Conservation (phyloP, 1,284 basidiomycete genomes). For the Sporisorium reilianum region DNA sequence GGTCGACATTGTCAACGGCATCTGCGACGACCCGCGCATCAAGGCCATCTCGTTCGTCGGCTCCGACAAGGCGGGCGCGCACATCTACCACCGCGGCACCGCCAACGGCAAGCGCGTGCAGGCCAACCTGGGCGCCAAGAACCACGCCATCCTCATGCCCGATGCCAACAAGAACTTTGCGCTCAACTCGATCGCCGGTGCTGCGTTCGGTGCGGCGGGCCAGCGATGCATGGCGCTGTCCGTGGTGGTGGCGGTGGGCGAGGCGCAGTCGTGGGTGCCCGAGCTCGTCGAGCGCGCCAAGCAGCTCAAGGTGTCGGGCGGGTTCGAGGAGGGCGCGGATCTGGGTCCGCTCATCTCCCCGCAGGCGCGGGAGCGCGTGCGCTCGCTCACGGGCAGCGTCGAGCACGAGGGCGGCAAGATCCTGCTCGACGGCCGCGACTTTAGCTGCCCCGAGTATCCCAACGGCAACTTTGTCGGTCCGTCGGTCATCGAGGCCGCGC, state of each 20-base stretch:
- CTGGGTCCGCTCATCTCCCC: conserved; percentile 96
- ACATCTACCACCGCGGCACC: conserved; percentile 85
- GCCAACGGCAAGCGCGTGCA: conserved; percentile 92
- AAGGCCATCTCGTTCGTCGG: conserved; percentile 98
- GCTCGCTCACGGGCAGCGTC: conserved; percentile 82
- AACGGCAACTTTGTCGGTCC: conserved; percentile 96
- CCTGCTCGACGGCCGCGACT: conserved; percentile 84
- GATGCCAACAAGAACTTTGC: conserved; percentile 96
- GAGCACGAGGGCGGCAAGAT: conserved; percentile 86
- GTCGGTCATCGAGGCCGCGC: conserved; percentile 85
- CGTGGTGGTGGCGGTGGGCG: conserved; percentile 83
- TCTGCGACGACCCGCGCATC: conserved; percentile 91
- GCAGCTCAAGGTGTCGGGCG: conserved; percentile 85
- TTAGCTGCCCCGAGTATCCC: conserved; percentile 80
- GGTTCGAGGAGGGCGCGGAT: conserved; percentile 88
- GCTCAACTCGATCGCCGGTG: conserved; percentile 91
- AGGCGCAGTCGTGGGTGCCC: conserved; percentile 83
- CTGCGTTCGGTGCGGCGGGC: conserved; percentile 96
- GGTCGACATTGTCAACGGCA: conserved; percentile 88
- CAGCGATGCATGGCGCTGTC: conserved; percentile 79
- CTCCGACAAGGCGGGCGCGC: conserved; percentile 89
- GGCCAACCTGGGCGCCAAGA: conserved; percentile 96
- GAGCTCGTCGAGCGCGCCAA: conserved; percentile 87
- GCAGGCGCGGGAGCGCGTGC: conserved; percentile 83
- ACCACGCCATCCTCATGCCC: conserved; percentile 81